Evolutionary conservation across 2,329 filamentous ascomycete species (phyloP).

Genomic region (Penicillium frequentans): DNA sequence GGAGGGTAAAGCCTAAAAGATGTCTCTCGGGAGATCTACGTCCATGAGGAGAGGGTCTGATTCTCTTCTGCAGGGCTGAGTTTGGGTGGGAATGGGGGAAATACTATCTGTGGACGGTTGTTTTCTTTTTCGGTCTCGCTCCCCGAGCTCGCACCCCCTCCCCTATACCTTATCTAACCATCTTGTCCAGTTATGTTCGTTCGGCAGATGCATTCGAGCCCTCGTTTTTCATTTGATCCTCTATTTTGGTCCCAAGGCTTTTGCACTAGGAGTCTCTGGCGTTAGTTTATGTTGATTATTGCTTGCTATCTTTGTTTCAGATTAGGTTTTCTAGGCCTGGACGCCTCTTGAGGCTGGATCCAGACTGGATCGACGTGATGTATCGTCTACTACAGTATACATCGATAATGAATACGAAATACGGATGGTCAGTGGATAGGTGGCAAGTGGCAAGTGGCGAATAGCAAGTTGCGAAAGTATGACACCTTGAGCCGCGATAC

Average conservation of each 20-base stretch:
- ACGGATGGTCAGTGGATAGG: not conserved
- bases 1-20: not conserved
- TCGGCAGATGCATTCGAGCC: too few relatives aligned
- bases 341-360: not conserved
- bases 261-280: not conserved
- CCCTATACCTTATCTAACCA: not conserved
- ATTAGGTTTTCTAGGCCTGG: not conserved
- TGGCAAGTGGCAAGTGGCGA: not conserved
- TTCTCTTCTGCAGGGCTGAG: not conserved
- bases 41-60: not conserved
- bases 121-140: not conserved
- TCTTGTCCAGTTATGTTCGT: too few relatives aligned
- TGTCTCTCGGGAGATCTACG: conserved; percentile 1
- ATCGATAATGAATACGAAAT: not conserved
- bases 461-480: not conserved
- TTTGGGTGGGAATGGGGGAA: not conserved
- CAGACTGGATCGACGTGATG: not conserved
- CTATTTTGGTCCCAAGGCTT: not conserved
- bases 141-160: not conserved
- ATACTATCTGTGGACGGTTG: not conserved
- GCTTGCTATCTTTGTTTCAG: not conserved
- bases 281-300: not conserved
- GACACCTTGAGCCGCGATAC: not conserved
- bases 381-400: not conserved
- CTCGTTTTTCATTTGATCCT: not conserved